phyloP scores from a whole-genome alignment of 2,329 filamentous ascomycete genomes.

The Calonectria montana region DNA sequence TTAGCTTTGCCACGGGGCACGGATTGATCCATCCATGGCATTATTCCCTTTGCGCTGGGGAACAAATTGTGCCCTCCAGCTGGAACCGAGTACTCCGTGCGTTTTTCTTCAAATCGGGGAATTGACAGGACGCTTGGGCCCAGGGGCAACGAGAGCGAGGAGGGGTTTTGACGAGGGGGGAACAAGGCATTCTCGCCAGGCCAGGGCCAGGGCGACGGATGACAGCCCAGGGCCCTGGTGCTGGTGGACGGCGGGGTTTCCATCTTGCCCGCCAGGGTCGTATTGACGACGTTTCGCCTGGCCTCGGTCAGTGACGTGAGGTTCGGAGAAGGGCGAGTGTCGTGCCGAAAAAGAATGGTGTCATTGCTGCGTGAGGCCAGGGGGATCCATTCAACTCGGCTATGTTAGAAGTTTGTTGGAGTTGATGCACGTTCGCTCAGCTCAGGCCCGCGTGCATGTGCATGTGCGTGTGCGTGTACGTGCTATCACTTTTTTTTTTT shows the following conservation, averaged over 20 bases:
- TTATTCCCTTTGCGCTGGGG: not conserved
- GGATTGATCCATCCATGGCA: constrained; percentile 16
- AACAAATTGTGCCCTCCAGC: not conserved
- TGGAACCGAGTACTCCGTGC: not conserved
- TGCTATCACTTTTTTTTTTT: not conserved
- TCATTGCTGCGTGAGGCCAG: not conserved
- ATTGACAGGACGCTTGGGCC: constrained; percentile 45
- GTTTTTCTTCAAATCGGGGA: constrained; percentile 1
- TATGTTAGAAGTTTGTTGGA: constrained; percentile 10
- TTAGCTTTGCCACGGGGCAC: constrained; percentile 28
- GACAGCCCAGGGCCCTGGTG: constrained; percentile 24
- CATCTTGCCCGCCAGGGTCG: constrained; percentile 7
- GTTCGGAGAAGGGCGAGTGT: not conserved
- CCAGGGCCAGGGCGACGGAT: not conserved
- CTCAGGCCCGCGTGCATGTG: not conserved
- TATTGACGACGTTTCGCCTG: constrained; percentile 7
- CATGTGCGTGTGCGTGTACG: not conserved
- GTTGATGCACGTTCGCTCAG: not conserved
- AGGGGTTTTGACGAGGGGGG: not conserved
- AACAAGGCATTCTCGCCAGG: constrained; percentile 11
- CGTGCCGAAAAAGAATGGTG: not conserved
- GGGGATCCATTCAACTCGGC: constrained; percentile 9
- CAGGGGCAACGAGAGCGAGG: constrained; percentile 7
- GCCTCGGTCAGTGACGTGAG: constrained; percentile 2
- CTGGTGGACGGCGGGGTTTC: constrained; percentile 9